Base-by-base conservation (phyloP, 2,329 filamentous ascomycete genomes). In the Pestalotiopsis sp. region DNA sequence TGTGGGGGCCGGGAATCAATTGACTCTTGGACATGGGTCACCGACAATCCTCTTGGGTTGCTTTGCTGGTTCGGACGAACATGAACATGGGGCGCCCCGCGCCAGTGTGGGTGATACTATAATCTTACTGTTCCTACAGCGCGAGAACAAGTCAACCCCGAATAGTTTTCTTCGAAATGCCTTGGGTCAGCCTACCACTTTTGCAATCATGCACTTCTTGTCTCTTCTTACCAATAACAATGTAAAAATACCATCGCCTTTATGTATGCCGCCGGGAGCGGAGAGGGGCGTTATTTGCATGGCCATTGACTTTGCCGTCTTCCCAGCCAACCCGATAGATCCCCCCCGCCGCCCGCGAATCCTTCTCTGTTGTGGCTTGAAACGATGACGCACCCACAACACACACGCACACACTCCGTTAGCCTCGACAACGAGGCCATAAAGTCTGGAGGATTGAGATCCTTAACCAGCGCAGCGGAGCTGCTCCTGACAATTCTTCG, bases 81-180 rank as follows among this genome's bases (percentile, higher is more conserved):
- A 27, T 36, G 31, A 52, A 52, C 17, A 62, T 36, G 59, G 27
- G 59, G 17, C 27, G 20, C 4, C 7, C 13, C 17, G 17, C 38
- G 12, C 59, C 1, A 23, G 57, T 27, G 57, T 27, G 59, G 59
- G 27, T 39, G n/a, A 20, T 52, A 39, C 59, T 62, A 62, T 36
- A 62, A 62, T 62, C 59, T 62, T 62, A 62, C 59, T 62, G 59
- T 62, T 62, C 59, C 59, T 36, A 36, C 20, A n/a, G 12, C 17
- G 23, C 31, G 27, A 39, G 14, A 49, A 52, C 2, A 9, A n/a
- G 20, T 7, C 45, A 52, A 52, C 45, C 45, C 27, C 27, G 17
- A 39, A 62, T 36, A 36, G 7, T 36, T 62, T 62, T 62, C 59
- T 62, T 62, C 59, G 59, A 62, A 38, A 62, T 25, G 59, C 11